Evolutionary conservation across 2,329 filamentous ascomycete species (phyloP), one percentile per base, ranked within the genome.

Genomic region (Pyrenophora teres): DNA sequence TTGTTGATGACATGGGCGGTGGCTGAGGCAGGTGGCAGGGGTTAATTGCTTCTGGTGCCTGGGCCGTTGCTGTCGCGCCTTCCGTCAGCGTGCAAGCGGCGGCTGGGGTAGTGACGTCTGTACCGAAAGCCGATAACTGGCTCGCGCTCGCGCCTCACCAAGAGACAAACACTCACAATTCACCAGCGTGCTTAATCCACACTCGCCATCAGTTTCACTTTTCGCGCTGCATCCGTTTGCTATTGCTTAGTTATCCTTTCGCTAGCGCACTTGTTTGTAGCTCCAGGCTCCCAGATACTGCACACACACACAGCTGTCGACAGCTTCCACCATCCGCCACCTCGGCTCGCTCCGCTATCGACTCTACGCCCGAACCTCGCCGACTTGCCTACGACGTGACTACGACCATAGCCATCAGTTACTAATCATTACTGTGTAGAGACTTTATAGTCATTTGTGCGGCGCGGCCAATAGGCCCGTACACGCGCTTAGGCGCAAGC

Each of bases 21-120:
- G 47, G 47, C 52, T 42, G 47, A 41, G 16, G 36, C 57, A 54
- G 52, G 56, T 46, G 31, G 36, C 21, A 27, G 50, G 40, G 51
- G 42, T 32, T 47, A 55, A 55, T 54, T 47, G 44, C 13, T 45
- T 18, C 51, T 46, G 51, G 60, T 64, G 56, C 60, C 58, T 60
- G 54, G 37, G 40, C 43, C 27, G 46, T 39, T 40, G 46, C 19
- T 21, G 19, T 21, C 19, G 19, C 19, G 19, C 19, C 19, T 21
- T 21, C 19, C 19, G 19, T 21, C 19, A 21, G 19, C 19, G 45
- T 51, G 44, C 50, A 51, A 49, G 25, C 45, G 39, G 35, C 50
- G 40, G 36, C 44, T 25, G 23, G 23, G 23, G 23, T 25, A 43
- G 53, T 65, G 62, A 65, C 60, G 62, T 63, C 46, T 18, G 50